These are phyloP conservation scores for Cyclotella choctawhatcheeana DNA, from an alignment of 108 stramenopile genomes.

Conservation along the genomic window DNA sequence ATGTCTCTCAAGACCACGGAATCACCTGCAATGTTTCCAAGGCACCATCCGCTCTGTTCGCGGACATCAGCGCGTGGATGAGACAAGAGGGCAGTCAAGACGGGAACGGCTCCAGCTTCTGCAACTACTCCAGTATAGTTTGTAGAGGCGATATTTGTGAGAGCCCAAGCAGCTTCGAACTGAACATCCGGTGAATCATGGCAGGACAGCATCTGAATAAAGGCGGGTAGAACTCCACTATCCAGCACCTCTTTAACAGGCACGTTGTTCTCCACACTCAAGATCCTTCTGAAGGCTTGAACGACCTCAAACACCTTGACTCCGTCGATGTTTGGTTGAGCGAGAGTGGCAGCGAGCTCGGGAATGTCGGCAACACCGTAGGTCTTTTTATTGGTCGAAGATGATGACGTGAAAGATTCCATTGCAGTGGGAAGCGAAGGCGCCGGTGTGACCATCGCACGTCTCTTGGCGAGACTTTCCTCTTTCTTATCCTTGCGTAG, in stretches of 20 bases:
- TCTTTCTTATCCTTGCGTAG: conserved; percentile 84
- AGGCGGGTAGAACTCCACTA: conserved; percentile 68
- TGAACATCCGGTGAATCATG: conserved; percentile 61
- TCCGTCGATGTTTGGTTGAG: conserved; percentile 37
- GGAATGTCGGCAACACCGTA: conserved; percentile 63
- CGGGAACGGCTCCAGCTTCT: conserved; percentile 71
- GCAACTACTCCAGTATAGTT: conserved; percentile 69
- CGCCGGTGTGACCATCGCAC: conserved; percentile 30
- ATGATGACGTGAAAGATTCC: not conserved
- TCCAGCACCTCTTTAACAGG: conserved; percentile 84
- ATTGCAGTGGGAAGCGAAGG: not conserved
- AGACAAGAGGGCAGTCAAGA: conserved; percentile 69
- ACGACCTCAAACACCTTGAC: conserved; percentile 54
- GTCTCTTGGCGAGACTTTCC: conserved; percentile 69
- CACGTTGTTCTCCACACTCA: conserved; percentile 83
- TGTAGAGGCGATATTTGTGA: conserved; percentile 95
- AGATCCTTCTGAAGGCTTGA: conserved; percentile 78
- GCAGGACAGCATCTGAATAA: conserved; percentile 70
- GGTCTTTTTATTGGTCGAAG: conserved; percentile 12
- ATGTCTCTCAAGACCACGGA: conserved; percentile 71
- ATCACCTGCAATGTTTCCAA: conserved; percentile 97
- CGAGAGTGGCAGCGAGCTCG: conserved; percentile 32
- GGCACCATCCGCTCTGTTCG: conserved; percentile 95
- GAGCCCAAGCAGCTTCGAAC: conserved; percentile 96
- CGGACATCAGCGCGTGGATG: conserved; percentile 79